A percentile compares a stretch with the other conserved stretches of the same genome.
These are phyloP conservation scores for Mucuna pruriens DNA, from an alignment of 306 rosid genomes.

Conservation along the genomic window DNA sequence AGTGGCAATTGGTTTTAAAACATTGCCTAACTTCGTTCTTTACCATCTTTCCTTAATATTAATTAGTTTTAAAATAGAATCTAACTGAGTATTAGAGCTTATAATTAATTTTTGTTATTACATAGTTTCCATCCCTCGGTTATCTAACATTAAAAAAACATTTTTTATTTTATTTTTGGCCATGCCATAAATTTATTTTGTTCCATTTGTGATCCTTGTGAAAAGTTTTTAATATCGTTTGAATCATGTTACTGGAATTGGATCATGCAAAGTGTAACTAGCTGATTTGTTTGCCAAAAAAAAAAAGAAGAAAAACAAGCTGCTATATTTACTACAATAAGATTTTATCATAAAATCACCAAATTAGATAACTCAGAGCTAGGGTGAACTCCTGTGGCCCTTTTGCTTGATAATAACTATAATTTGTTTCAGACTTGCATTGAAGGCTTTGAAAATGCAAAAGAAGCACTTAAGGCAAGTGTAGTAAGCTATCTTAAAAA, in stretches of 20 bases:
- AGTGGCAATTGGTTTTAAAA: neutral
- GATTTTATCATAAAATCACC: neutral
- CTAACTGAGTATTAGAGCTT: neutral
- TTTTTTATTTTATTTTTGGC: too few species aligned
- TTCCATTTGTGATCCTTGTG: neutral
- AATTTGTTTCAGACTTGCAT: constrained; percentile 58
- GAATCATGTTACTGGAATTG: neutral
- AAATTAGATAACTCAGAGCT: neutral
- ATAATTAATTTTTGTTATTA: neutral
- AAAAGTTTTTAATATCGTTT: neutral
- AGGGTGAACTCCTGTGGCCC: neutral
- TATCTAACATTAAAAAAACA: neutral
- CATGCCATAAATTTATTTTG: neutral
- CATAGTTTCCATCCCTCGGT: neutral
- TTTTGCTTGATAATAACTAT: neutral
- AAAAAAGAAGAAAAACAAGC: neutral
- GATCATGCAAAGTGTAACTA: neutral
- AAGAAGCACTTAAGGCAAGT: constrained; percentile 13
- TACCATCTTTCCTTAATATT: neutral
- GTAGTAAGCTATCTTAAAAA: constrained; percentile 50
- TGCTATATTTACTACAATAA: neutral
- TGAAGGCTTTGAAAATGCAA: constrained; percentile 58
- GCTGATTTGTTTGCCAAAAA: neutral
- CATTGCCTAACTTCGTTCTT: neutral
- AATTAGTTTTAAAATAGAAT: neutral